These are phyloP conservation scores for Fusarium scirpi DNA, from an alignment of 2,329 filamentous ascomycete species.

Conservation along the genomic window DNA sequence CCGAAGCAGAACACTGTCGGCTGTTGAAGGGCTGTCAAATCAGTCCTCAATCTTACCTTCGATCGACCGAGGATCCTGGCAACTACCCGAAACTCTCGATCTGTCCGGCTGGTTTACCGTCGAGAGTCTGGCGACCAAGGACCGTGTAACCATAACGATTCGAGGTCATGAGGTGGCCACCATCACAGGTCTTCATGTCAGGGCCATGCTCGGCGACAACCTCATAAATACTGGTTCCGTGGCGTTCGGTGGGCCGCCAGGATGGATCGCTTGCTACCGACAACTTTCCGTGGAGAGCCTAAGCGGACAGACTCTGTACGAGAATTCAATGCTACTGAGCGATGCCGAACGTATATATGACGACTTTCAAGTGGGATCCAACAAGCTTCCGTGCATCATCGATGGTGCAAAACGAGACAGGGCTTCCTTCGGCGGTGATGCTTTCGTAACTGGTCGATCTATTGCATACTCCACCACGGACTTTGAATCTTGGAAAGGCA, in stretches of 20 bases:
- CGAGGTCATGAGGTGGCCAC: neutral
- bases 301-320: fast-evolving
- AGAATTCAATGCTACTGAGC: fast-evolving
- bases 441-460: neutral
- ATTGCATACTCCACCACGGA: conserved; percentile 2
- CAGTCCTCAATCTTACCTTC: conserved; percentile 3
- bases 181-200: neutral
- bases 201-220: conserved; percentile 2
- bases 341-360: fast-evolving
- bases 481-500: neutral
- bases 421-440: neutral
- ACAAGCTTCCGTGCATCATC: neutral
- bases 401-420: neutral
- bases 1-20: neutral
- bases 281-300: neutral
- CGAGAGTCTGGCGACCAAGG: neutral
- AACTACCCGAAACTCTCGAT: neutral
- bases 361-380: conserved; percentile 6
- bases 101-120: neutral
- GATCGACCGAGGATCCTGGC: neutral
- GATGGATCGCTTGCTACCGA: neutral
- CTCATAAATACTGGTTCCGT: conserved; percentile 9
- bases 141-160: neutral
- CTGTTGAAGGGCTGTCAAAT: conserved; percentile 1
- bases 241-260: neutral